Evolutionary conservation across 164 flowering plant genomes (phyloP).

Genomic region (Taxillus chinensis): DNA sequence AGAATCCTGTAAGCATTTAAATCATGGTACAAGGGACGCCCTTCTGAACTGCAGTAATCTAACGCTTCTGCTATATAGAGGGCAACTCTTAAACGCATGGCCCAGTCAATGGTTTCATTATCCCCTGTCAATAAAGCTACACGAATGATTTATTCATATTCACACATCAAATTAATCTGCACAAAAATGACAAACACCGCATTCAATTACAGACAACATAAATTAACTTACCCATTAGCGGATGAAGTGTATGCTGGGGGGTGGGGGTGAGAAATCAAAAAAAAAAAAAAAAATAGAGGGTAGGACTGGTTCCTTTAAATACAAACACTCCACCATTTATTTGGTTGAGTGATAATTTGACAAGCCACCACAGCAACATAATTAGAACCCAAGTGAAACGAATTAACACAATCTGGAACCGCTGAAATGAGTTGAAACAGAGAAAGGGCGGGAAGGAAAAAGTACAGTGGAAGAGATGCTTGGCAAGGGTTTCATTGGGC

Average conservation of each 20-base stretch:
- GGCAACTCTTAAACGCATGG: constrained; percentile 92
- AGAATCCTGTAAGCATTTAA: constrained; percentile 94
- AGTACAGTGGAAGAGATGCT: constrained; percentile 96
- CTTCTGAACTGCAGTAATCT: constrained; percentile 70
- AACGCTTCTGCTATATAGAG: constrained; percentile 83
- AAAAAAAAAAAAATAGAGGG: too few species aligned
- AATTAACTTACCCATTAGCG: not conserved
- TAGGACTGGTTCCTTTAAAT: too few species aligned
- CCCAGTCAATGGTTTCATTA: constrained; percentile 91
- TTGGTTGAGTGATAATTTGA: too few species aligned
- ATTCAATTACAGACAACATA: too few species aligned
- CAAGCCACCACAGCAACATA: too few species aligned
- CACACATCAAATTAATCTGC: not conserved
- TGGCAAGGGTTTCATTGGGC: constrained; percentile 94
- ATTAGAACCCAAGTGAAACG: too few species aligned
- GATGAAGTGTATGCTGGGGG: too few species aligned
- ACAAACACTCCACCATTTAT: too few species aligned
- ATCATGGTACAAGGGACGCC: constrained; percentile 83
- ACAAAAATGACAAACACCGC: too few species aligned
- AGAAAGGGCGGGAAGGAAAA: not conserved
- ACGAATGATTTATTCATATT: not conserved
- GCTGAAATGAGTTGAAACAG: too few species aligned
- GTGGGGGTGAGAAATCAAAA: too few species aligned
- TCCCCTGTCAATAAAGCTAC: constrained; percentile 64
- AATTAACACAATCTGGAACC: too few species aligned